Evolutionary conservation across 352 stramenopile species (phyloP).

Genomic region (Globisporangium perplexum): DNA sequence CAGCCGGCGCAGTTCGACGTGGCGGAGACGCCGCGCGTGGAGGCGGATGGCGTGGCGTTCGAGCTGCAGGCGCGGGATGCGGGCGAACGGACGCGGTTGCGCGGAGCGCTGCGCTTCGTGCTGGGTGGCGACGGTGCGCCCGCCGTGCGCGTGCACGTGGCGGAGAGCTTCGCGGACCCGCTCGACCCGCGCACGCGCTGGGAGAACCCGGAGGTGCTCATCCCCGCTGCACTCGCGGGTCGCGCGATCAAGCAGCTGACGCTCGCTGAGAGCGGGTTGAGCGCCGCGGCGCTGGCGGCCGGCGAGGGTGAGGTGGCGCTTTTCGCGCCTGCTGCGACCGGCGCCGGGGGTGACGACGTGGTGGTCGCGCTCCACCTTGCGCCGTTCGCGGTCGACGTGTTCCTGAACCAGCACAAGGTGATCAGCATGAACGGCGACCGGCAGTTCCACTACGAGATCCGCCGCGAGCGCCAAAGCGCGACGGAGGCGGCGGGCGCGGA

Average conservation of each 20-base stretch:
- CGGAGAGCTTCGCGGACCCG: slow-evolving; percentile 45
- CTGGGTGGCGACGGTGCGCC: slow-evolving; percentile 25
- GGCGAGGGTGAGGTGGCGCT: slow-evolving; percentile 24
- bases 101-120: slow-evolving; percentile 52
- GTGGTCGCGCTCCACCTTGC: slow-evolving; percentile 45
- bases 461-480: slow-evolving; percentile 59
- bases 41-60: slow-evolving; percentile 34
- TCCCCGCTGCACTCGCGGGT: slow-evolving; percentile 20
- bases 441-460: slow-evolving; percentile 71
- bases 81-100: slow-evolving; percentile 18
- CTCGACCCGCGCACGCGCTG: slow-evolving; percentile 51
- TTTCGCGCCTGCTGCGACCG: slow-evolving; percentile 19
- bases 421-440: slow-evolving; percentile 59
- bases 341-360: slow-evolving; percentile 16
- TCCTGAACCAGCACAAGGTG: slow-evolving; percentile 51
- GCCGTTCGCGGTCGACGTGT: slow-evolving; percentile 66
- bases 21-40: slow-evolving; percentile 20
- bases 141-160: slow-evolving; percentile 48
- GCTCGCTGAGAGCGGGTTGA: slow-evolving; percentile 26
- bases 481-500: slow-evolving; percentile 17
- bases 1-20: slow-evolving; percentile 29
- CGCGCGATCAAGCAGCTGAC: slow-evolving; percentile 33
- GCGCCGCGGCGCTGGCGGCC: slow-evolving; percentile 6
- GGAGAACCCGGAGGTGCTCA: slow-evolving; percentile 46
- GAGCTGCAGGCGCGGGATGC: slow-evolving; percentile 25